Conservation (phyloP, 805 yeast species). For the Maudiozyma barnettii region DNA sequence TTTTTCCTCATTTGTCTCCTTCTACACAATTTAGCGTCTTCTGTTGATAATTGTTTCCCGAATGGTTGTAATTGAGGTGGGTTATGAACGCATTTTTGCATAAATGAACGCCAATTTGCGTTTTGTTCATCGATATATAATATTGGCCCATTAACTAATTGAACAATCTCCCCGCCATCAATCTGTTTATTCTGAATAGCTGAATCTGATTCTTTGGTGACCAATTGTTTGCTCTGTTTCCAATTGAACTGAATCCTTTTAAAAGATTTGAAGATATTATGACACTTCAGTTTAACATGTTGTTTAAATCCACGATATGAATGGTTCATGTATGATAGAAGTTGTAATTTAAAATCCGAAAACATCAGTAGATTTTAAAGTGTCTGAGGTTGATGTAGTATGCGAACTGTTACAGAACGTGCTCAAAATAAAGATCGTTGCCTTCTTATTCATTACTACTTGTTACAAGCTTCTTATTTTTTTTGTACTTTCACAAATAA, state of each 20-base stretch:
- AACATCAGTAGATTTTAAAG: too few species aligned
- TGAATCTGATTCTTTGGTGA: neutral
- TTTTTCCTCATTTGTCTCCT: neutral
- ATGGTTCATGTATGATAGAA: neutral
- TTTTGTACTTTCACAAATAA: too few species aligned
- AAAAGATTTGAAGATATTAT: neutral
- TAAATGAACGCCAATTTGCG: neutral
- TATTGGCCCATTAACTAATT: neutral
- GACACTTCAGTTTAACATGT: neutral
- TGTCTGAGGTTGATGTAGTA: too few species aligned
- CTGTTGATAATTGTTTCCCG: neutral
- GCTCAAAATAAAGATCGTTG: too few species aligned
- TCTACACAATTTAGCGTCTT: neutral
- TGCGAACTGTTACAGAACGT: too few species aligned
- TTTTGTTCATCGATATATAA: neutral
- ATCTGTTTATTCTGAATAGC: too few species aligned
- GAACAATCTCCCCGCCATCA: neutral
- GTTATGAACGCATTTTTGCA: neutral
- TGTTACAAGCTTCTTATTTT: too few species aligned
- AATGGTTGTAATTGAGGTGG: too few species aligned
- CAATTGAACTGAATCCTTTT: neutral
- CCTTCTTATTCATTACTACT: too few species aligned
- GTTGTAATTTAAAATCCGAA: neutral
- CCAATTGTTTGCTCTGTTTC: neutral
- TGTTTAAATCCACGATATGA: neutral